Evolutionary conservation across 2,329 filamentous ascomycete species (phyloP), one percentile per base, ranked within the genome.

Genomic region (Phaeoacremonium minimum): DNA sequence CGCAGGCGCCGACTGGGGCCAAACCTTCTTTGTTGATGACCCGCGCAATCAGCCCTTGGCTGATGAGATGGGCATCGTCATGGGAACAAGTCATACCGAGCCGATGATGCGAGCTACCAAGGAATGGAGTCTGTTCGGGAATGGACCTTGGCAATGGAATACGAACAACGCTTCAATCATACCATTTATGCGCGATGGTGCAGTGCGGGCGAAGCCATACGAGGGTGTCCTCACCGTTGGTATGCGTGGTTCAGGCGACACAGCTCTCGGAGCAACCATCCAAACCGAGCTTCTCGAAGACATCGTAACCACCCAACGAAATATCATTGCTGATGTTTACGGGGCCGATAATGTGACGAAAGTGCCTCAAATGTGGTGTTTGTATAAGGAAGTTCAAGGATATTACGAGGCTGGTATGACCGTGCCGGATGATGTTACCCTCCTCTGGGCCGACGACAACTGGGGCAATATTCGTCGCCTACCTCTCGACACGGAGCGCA

Each of bases 321-420:
- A 69, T 8, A 80, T 81, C 39, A 64, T 83, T 30, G 64, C 62
- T 15, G 66, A 73, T 3, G n/a, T n/a, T n/a, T n/a, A n/a, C n/a
- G 73, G 83, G 0, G 70, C 83, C 30, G 68, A 66, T 11, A 57
- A 74, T 31, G 64, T 73, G 26, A 56, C 67, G 4, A 60, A 68
- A 2, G 72, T 82, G 1, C 81, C 83, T 6, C 82, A 86, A 56
- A 71, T 81, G 59, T 86, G 83, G 81, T 85, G 80, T 47, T 60
- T 87, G 42, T 87, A 87, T 59, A 86, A 85, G 52, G 83, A 87
- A 52, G 81, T 87, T 3, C 80, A 83, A 57, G 73, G 75, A 6
- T 86, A 87, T 53, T 77, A 81, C 40, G 75, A 82, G 39, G 66
- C 74, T 13, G 82, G 82, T 2, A 68, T 86, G 51, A 63, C 77